Percentiles rank a stretch among this genome's conserved stretches.
These are phyloP conservation scores for Zasmidium angulare DNA, from an alignment of 2,329 filamentous ascomycete species.

Conservation along the genomic window DNA sequence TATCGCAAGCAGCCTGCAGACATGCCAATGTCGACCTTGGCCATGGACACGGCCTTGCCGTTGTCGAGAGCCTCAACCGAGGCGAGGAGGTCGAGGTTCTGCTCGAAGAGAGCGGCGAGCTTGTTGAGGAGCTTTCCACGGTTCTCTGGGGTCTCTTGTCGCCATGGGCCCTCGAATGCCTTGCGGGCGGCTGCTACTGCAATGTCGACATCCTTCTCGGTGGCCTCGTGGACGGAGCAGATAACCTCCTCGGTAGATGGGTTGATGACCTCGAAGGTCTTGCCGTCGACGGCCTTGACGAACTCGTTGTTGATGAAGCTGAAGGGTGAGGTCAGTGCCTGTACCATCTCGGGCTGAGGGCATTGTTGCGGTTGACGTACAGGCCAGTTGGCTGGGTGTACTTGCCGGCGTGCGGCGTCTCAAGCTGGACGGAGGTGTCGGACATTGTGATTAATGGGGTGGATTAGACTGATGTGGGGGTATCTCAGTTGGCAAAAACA, in stretches of 20 bases:
- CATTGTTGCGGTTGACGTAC: conserved; percentile 40
- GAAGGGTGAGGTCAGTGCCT: conserved; percentile 5
- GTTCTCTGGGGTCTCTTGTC: conserved; percentile 69
- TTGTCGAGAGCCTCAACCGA: conserved; percentile 86
- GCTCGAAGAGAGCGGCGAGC: conserved; percentile 77
- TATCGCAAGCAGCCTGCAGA: conserved; percentile 75
- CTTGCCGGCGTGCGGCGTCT: conserved; percentile 65
- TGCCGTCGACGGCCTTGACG: conserved; percentile 77
- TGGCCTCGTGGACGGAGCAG: conserved; percentile 77
- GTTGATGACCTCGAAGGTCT: conserved; percentile 92
- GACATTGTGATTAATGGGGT: conserved; percentile 28
- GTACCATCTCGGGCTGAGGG: background rate
- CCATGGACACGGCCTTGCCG: conserved; percentile 76
- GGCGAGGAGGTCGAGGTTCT: conserved; percentile 73
- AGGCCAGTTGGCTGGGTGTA: conserved; percentile 56
- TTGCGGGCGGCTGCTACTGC: conserved; percentile 83
- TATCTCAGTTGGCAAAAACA: conserved; percentile 22
- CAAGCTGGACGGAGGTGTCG: conserved; percentile 60
- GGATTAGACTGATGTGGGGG: conserved; percentile 14
- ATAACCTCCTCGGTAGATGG: conserved; percentile 82
- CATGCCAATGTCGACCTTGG: conserved; percentile 70
- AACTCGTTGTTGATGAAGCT: conserved; percentile 95
- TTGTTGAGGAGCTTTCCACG: conserved; percentile 70
- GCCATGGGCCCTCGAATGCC: conserved; percentile 71
- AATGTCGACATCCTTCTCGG: conserved; percentile 79